These are phyloP conservation scores for Nakaseomyces kungkrabaensis DNA, from an alignment of 1,139 yeast species.

Conservation along the genomic window DNA sequence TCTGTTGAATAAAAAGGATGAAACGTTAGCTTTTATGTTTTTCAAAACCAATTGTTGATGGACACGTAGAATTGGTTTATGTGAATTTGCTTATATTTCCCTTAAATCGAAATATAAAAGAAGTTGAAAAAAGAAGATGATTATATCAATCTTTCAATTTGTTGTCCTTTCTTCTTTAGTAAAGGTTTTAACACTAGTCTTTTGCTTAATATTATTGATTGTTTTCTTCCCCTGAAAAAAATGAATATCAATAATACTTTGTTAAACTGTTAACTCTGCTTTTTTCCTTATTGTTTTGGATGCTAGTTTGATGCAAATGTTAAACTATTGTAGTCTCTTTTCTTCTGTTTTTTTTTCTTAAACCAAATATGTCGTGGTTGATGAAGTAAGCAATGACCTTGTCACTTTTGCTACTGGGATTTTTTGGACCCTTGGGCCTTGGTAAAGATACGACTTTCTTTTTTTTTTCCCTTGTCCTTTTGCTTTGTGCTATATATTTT, in stretches of 20 bases:
- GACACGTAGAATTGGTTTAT: too few species aligned
- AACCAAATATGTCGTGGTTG: too few species aligned
- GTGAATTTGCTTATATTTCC: too few species aligned
- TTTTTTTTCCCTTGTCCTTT: background rate
- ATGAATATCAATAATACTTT: slow-evolving; percentile 1
- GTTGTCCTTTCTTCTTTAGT: background rate
- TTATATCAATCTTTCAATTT: background rate
- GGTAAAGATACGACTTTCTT: background rate
- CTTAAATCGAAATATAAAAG: too few species aligned
- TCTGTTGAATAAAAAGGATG: too few species aligned
- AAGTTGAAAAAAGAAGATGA: background rate
- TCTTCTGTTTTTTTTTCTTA: too few species aligned
- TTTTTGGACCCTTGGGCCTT: background rate
- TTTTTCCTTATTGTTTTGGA: background rate
- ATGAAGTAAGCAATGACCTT: too few species aligned
- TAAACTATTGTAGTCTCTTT: too few species aligned
- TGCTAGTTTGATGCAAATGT: background rate
- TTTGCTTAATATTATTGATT: background rate
- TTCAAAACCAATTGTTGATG: too few species aligned
- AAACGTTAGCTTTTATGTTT: too few species aligned
- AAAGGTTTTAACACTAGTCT: background rate
- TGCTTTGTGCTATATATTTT: background rate
- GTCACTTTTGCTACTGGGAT: background rate
- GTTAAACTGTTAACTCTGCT: background rate
- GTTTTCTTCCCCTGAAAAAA: slow-evolving; percentile 1